These are phyloP conservation scores for Corymbia maculata DNA, from an alignment of 345 rosid species.

Conservation along the genomic window DNA sequence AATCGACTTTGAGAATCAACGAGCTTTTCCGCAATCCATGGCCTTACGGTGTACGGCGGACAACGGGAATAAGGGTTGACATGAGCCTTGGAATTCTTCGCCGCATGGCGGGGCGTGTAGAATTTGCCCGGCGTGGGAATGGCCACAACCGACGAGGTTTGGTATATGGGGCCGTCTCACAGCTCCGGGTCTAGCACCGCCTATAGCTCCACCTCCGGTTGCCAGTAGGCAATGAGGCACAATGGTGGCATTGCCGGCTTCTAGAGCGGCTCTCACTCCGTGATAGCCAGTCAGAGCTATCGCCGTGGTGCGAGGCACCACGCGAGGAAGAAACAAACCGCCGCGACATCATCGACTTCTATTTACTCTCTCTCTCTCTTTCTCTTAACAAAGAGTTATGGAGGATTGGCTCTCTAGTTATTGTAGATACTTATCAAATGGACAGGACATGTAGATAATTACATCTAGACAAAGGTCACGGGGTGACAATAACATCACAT, in stretches of 20 bases:
- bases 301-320: too few species aligned
- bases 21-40: neutral
- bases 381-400: too few species aligned
- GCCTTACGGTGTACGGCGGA: fast-evolving
- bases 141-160: too few species aligned
- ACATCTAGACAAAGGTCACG: too few species aligned
- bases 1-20: neutral
- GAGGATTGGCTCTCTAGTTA: neutral
- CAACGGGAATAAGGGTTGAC: neutral
- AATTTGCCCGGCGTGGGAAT: fast-evolving
- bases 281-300: neutral
- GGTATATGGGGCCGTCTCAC: too few species aligned
- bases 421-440: too few species aligned
- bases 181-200: neutral
- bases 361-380: too few species aligned
- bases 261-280: neutral
- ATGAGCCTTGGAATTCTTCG: neutral
- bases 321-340: too few species aligned
- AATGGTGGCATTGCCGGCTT: neutral
- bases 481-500: too few species aligned
- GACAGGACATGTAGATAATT: too few species aligned
- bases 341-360: too few species aligned
- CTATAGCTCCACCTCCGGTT: neutral
- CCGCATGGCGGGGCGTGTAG: fast-evolving
- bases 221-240: neutral